These are phyloP conservation scores for Pleurotus eryngii DNA, from an alignment of 768 basidiomycete species.

Conservation along the genomic window DNA sequence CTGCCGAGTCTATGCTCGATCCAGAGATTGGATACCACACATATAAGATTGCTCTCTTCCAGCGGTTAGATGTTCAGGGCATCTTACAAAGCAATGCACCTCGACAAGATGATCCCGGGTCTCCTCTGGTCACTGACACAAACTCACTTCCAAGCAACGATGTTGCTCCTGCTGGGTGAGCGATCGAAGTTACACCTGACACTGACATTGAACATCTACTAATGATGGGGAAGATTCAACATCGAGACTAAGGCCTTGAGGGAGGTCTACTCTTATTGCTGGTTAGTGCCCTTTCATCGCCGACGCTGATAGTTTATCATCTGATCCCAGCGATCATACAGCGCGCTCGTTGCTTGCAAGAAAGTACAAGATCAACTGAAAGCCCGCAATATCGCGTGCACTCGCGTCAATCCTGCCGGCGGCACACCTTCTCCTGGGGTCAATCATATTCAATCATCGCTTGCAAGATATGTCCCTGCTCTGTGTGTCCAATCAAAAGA, in stretches of 20 bases:
- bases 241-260: constrained; percentile 70
- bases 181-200: background rate
- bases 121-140: background rate
- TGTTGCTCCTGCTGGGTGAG: constrained; percentile 2
- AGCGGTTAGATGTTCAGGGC: constrained; percentile 46
- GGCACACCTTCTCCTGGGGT: constrained; percentile 41
- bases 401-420: constrained; percentile 61
- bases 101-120: background rate
- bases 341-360: constrained; percentile 87
- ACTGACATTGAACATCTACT: background rate
- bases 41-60: constrained; percentile 3
- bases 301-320: background rate
- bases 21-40: background rate
- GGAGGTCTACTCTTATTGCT: constrained; percentile 85
- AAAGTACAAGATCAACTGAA: constrained; percentile 89
- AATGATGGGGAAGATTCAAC: constrained; percentile 43
- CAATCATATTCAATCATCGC: constrained; percentile 62
- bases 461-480: constrained; percentile 76
- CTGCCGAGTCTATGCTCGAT: constrained; percentile 35
- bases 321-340: constrained; percentile 23
- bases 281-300: constrained; percentile 40
- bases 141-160: background rate
- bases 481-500: constrained; percentile 80
- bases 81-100: background rate
- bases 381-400: constrained; percentile 72